Conservation (phyloP, 148 eudicot genomes). For the Spergularia bocconei region DNA sequence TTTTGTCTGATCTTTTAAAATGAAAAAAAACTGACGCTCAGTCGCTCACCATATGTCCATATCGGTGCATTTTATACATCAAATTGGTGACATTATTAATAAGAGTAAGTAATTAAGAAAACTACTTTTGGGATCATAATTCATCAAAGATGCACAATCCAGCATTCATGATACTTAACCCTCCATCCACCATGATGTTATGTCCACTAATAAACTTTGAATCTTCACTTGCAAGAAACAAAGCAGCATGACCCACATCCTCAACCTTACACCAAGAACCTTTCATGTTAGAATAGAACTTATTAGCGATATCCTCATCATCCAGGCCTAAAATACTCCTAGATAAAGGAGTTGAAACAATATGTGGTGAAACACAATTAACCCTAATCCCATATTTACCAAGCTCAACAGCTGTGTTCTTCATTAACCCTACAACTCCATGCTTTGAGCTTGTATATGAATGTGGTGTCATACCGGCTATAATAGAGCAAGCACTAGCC, state of each 20-base stretch:
- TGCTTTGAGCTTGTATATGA: conserved; percentile 34
- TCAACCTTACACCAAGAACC: conserved; percentile 24
- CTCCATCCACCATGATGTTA: conserved; percentile 32
- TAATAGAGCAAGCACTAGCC: conserved; percentile 31
- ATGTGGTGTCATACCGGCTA: conserved; percentile 27
- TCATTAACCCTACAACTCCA: conserved; percentile 32
- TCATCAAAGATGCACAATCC: conserved; percentile 21
- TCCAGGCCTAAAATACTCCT: conserved; percentile 3
- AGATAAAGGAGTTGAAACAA: conserved; percentile 20
- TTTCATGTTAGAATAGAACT: conserved; percentile 20
- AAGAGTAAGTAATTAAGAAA: too few species aligned
- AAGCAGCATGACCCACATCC: conserved; percentile 30
- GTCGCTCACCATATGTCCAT: too few species aligned
- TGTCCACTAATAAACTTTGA: conserved; percentile 34
- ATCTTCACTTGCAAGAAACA: conserved; percentile 32
- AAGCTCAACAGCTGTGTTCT: conserved; percentile 35
- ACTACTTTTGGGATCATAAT: too few species aligned
- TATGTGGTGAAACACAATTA: conserved; percentile 36
- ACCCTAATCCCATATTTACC: conserved; percentile 37
- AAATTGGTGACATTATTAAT: too few species aligned
- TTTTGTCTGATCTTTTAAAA: too few species aligned
- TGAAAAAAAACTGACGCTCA: too few species aligned
- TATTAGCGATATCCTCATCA: conserved; percentile 11
- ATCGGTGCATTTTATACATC: too few species aligned
- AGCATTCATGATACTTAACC: conserved; percentile 26